Evolutionary conservation across 2,329 filamentous ascomycete genomes (phyloP), one percentile per base, ranked within the genome.

Genomic region (Epichloe scottii): DNA sequence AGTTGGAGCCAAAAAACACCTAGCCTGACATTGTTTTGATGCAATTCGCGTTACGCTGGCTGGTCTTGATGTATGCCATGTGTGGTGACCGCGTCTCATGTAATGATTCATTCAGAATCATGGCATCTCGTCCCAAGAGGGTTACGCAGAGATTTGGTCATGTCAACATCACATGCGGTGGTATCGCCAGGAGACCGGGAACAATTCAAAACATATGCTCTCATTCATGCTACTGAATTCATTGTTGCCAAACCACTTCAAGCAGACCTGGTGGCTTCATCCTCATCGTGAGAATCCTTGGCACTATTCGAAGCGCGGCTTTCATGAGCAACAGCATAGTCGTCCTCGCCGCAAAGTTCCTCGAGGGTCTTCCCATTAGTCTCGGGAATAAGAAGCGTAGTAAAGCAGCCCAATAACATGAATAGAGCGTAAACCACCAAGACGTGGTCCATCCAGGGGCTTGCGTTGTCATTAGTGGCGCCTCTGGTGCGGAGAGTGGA

Each of bases 401-500:
- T 85, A 62, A 84, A 74, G 67, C 79, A 71, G 51, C 86, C 86
- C 52, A 79, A 71, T 35, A 89, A 74, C 85, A 89, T 89, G 74
- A 90, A 89, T 30, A 87, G 72, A 5, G 84, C 83, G 61, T 76
- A 78, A 59, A 89, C 88, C 72, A 87, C 72, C 62, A 89, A 79
- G 40, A 89, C 84, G 65, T 89, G 85, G 68, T 88, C 75, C 66
- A 89, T 76, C 85, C 85, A 89, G 2, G 84, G 85, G 15, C 64
- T 60, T 0, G 60, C 56, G 55, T 70, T 68, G 2, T 49, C 56
- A 7, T 57, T 51, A 35, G 69, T 68, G 15, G 68, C 72, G n/a
- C 71, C 70, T 14, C 63, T 63, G 11, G 71, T 73, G 46, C 75
- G 69, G 15, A 81, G 71, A 12, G 72, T 75, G 2, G 76, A 73